phyloP scores from a whole-genome alignment of 495 filamentous ascomycete genomes.

The Aspergillus diversus region DNA sequence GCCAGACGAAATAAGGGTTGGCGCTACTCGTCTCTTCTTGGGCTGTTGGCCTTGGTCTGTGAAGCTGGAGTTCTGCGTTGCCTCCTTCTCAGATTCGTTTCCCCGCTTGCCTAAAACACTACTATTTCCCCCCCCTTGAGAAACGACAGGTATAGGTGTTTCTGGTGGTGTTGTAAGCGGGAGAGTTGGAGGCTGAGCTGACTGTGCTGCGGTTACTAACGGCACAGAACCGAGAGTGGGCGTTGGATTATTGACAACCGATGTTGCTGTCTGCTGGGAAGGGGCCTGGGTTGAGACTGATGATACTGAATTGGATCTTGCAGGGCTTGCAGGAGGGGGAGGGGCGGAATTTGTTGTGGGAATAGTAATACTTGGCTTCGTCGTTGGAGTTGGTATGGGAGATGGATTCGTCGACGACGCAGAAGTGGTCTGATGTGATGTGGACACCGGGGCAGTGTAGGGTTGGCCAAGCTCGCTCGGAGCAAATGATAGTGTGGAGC shows the following conservation, averaged over 20 bases:
- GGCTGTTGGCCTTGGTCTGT: conserved; percentile 42
- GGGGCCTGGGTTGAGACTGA: conserved; percentile 72
- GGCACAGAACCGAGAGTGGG: conserved; percentile 75
- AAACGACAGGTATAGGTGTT: conserved; percentile 61
- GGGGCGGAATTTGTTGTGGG: conserved; percentile 57
- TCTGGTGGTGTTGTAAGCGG: conserved; percentile 79
- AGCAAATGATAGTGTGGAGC: conserved; percentile 84
- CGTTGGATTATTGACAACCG: conserved; percentile 74
- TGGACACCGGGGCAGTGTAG: conserved; percentile 70
- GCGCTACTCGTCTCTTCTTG: conserved; percentile 80
- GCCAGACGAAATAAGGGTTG: conserved; percentile 61
- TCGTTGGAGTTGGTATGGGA: conserved; percentile 40
- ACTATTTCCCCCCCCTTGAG: conserved; percentile 46
- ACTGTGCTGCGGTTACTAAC: conserved; percentile 70
- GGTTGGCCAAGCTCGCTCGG: conserved; percentile 85
- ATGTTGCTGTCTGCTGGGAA: conserved; percentile 33
- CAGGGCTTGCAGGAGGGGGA: conserved; percentile 60
- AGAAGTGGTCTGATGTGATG: conserved; percentile 47
- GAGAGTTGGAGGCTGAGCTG: conserved; percentile 55
- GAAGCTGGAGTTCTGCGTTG: conserved; percentile 54
- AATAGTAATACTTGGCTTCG: conserved; percentile 20
- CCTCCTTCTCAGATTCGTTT: conserved; percentile 63
- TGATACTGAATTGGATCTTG: conserved; percentile 82
- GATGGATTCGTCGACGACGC: conserved; percentile 61
- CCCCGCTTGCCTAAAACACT: conserved; percentile 62